phyloP scores from a whole-genome alignment of 177 flowering plant genomes.

The Vitis hybrid region DNA sequence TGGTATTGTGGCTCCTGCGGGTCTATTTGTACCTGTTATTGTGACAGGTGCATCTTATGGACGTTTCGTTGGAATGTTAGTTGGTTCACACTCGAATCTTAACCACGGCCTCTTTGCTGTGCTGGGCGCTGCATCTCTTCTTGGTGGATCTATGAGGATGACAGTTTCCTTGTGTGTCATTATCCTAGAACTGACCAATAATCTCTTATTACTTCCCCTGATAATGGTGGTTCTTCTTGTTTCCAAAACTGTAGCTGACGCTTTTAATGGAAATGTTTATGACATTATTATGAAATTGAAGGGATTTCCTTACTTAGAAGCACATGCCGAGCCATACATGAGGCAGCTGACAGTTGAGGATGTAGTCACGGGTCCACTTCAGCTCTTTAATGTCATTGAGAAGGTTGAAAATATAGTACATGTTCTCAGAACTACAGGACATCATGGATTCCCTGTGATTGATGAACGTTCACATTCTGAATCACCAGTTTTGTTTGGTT shows the following conservation, averaged over 20 bases:
- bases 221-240: constrained; percentile 87
- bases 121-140: constrained; percentile 86
- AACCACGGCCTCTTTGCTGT: constrained; percentile 85
- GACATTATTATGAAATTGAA: constrained; percentile 71
- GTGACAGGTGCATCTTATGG: constrained; percentile 89
- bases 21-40: constrained; percentile 85
- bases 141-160: constrained; percentile 89
- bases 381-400: constrained; percentile 66
- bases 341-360: constrained; percentile 76
- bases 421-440: constrained; percentile 60
- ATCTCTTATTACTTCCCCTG: constrained; percentile 73
- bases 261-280: constrained; percentile 66
- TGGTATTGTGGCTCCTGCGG: constrained; percentile 82
- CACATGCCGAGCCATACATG: constrained; percentile 92
- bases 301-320: constrained; percentile 82
- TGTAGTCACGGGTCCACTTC: constrained; percentile 76
- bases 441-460: constrained; percentile 91
- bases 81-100: constrained; percentile 58
- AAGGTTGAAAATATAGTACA: constrained; percentile 73
- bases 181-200: constrained; percentile 78
- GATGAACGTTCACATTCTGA: constrained; percentile 65
- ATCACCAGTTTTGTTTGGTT: constrained; percentile 57
- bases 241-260: constrained; percentile 90
- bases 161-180: constrained; percentile 88
- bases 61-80: constrained; percentile 73